These are phyloP conservation scores for Chimonanthus praecox DNA, from an alignment of 164 flowering plant species.

Conservation along the genomic window DNA sequence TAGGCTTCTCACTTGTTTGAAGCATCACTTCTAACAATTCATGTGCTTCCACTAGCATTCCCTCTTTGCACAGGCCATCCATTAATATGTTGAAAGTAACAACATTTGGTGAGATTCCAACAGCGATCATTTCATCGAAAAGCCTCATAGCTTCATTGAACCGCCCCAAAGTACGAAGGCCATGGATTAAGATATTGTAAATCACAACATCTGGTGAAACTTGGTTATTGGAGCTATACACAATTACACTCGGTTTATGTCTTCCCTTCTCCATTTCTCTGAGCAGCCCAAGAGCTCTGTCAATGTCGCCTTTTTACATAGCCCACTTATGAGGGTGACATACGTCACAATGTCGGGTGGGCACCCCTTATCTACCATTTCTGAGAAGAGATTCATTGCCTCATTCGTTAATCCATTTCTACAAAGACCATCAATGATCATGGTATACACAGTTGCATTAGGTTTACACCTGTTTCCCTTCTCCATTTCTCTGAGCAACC, in stretches of 20 bases:
- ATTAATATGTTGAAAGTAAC: conserved; percentile 8
- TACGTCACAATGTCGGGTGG: conserved; percentile 16
- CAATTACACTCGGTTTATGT: conserved; percentile 5
- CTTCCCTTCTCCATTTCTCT: conserved; percentile 24
- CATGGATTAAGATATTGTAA: conserved; percentile 13
- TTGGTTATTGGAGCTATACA: not conserved
- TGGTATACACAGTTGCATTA: not conserved
- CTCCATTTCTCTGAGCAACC: not conserved
- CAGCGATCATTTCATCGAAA: conserved; percentile 7
- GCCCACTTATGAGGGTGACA: conserved; percentile 30
- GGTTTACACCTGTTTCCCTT: not conserved
- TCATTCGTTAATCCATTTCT: not conserved
- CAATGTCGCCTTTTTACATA: conserved; percentile 29
- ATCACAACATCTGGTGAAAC: conserved; percentile 12
- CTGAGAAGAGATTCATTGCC: not conserved
- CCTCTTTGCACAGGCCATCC: conserved; percentile 9
- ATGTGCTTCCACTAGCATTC: conserved; percentile 8
- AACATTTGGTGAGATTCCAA: conserved; percentile 3
- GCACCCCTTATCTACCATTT: not conserved
- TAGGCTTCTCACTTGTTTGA: conserved; percentile 4
- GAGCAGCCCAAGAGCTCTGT: conserved; percentile 30
- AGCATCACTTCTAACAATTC: conserved; percentile 7
- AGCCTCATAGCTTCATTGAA: conserved; percentile 8
- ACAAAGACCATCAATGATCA: not conserved
- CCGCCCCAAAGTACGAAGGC: conserved; percentile 7